Evolutionary conservation across 2,329 filamentous ascomycete species (phyloP).

Genomic region (Fusarium continuum): DNA sequence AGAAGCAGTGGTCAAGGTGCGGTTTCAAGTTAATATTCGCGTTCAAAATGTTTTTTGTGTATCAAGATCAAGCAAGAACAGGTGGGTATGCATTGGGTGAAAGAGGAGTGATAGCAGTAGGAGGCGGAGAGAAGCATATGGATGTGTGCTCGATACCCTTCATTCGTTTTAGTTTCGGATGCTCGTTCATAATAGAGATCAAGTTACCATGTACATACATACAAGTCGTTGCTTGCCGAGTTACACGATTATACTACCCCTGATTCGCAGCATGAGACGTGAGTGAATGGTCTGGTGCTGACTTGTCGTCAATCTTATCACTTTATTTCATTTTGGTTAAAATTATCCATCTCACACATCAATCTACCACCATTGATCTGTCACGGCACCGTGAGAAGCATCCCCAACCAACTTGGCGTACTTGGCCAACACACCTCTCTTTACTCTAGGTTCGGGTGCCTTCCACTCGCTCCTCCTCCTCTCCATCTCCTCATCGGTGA

Average conservation of each 20-base stretch:
- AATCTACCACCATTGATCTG: constrained; percentile 62
- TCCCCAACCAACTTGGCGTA: constrained; percentile 89
- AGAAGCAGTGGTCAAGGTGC: constrained; percentile 1
- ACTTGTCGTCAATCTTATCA: constrained; percentile 3
- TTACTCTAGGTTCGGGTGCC: constrained; percentile 75
- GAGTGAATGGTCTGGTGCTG: too few species aligned
- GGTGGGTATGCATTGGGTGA: constrained; percentile 19
- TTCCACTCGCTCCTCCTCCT: constrained; percentile 73
- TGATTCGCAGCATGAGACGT: background rate
- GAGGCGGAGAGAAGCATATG: constrained; percentile 35
- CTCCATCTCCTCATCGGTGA: constrained; percentile 75
- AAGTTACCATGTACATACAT: constrained; percentile 32
- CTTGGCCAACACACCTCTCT: constrained; percentile 86
- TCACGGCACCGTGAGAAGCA: constrained; percentile 90
- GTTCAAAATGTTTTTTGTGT: constrained; percentile 15
- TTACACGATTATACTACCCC: background rate
- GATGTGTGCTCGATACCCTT: constrained; percentile 45
- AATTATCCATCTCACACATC: background rate
- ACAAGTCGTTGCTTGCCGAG: background rate
- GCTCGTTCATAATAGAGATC: constrained; percentile 37
- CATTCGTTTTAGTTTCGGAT: constrained; percentile 39
- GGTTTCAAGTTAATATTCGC: constrained; percentile 11
- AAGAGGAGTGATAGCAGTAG: constrained; percentile 1
- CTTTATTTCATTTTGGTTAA: constrained; percentile 5
- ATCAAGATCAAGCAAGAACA: constrained; percentile 18